A percentile compares a stretch with the other conserved stretches of the same genome.
Conservation (phyloP, 2,329 filamentous ascomycete species). For the Coniochaeta prunicola region DNA sequence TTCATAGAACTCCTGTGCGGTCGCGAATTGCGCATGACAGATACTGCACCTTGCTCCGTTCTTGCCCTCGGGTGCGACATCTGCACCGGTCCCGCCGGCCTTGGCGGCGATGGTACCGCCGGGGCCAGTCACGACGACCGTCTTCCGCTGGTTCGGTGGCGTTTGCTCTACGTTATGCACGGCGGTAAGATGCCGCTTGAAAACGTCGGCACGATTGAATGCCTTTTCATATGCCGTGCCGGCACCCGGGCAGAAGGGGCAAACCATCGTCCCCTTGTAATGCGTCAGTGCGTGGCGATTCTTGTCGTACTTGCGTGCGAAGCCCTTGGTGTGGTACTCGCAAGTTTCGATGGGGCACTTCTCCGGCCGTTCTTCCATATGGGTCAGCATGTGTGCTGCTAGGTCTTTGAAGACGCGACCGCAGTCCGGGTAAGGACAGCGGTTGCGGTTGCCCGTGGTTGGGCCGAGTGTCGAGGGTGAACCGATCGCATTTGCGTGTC, state of each 20-base stretch:
- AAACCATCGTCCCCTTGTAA: conserved; percentile 97
- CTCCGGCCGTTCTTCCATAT: conserved; percentile 87
- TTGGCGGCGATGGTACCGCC: conserved; percentile 8
- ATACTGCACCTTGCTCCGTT: conserved; percentile 81
- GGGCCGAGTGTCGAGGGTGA: conserved; percentile 8
- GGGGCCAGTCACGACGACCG: conserved; percentile 31
- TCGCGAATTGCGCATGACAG: conserved; percentile 70
- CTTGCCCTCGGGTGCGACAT: conserved; percentile 5
- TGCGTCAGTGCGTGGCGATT: conserved; percentile 94
- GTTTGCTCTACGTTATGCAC: conserved; percentile 94
- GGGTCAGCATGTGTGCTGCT: conserved; percentile 91
- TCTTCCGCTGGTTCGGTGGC: conserved; percentile 80
- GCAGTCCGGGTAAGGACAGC: conserved; percentile 51
- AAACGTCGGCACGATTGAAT: conserved; percentile 94
- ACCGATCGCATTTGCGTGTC: neutral
- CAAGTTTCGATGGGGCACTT: conserved; percentile 93
- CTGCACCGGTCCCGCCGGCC: neutral
- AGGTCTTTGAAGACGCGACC: conserved; percentile 56
- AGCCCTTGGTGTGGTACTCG: conserved; percentile 90
- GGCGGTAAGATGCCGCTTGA: conserved; percentile 89
- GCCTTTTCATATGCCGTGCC: conserved; percentile 87
- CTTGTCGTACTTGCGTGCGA: conserved; percentile 96
- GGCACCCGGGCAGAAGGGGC: conserved; percentile 86
- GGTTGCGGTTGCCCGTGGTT: conserved; percentile 19
- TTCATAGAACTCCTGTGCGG: conserved; percentile 94